Conservation (phyloP, 345 rosid species). For the Raphanus raphanistrum region DNA sequence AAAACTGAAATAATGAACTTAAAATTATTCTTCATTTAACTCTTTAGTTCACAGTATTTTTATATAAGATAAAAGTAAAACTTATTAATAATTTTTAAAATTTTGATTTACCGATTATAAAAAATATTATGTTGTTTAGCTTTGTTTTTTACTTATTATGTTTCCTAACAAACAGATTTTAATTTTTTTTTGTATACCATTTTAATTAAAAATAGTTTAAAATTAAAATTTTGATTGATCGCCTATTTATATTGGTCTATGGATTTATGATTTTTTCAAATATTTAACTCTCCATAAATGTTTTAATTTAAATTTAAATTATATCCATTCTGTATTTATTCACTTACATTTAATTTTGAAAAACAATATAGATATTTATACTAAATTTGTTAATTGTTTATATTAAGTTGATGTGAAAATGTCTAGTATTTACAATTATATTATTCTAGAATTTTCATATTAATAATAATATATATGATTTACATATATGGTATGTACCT, state of each 20-base stretch:
- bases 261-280: background rate
- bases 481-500: background rate
- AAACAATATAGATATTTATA: background rate
- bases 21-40: too few relatives aligned
- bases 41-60: too few relatives aligned
- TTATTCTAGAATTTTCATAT: background rate
- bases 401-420: background rate
- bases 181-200: background rate
- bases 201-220: background rate
- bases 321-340: background rate
- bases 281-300: background rate
- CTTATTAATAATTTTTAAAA: too few relatives aligned
- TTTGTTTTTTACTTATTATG: background rate
- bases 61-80: too few relatives aligned
- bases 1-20: too few relatives aligned
- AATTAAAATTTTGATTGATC: background rate
- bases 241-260: background rate
- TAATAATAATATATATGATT: background rate
- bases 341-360: background rate
- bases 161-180: background rate
- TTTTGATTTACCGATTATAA: too few relatives aligned
- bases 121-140: too few relatives aligned
- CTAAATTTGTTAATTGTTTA: background rate
- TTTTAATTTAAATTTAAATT: background rate
- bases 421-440: background rate